Percentiles rank a stretch among this genome's conserved stretches.
phyloP scores from a whole-genome alignment of 2,329 filamentous ascomycete species.

The Cladosporium sp. region DNA sequence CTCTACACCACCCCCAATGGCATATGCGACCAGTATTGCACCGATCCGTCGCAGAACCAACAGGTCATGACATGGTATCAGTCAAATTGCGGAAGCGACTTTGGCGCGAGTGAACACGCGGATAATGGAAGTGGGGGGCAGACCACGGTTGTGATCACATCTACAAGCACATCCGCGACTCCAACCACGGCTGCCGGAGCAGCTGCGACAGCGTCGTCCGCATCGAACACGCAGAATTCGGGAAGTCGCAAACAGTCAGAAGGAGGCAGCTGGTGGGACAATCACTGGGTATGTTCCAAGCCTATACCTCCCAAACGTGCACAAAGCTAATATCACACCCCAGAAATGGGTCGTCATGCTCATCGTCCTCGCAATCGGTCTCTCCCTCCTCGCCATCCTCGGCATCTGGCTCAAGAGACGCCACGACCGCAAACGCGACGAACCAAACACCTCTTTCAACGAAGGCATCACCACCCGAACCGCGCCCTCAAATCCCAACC shows the following conservation, averaged over 20 bases:
- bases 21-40: constrained; percentile 55
- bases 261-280: constrained; percentile 22
- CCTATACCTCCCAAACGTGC: neutral
- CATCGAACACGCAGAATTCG: neutral
- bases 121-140: constrained; percentile 14
- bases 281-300: constrained; percentile 7
- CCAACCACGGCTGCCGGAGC: constrained; percentile 10
- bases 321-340: neutral
- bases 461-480: constrained; percentile 34
- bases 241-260: neutral
- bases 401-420: constrained; percentile 69
- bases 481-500: constrained; percentile 7
- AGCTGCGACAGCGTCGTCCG: constrained; percentile 2
- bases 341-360: constrained; percentile 76
- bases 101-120: constrained; percentile 32
- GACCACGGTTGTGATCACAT: constrained; percentile 4
- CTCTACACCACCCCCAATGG: constrained; percentile 48
- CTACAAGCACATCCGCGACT: constrained; percentile 7
- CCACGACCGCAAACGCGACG: constrained; percentile 66
- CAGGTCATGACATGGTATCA: constrained; percentile 68
- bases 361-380: constrained; percentile 66
- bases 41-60: constrained; percentile 45
- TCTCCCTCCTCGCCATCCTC: constrained; percentile 62
- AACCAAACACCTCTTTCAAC: constrained; percentile 30
- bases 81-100: constrained; percentile 55